Evolutionary conservation across 805 yeast species (phyloP).

Genomic region (Sugiyamaella floridensis): DNA sequence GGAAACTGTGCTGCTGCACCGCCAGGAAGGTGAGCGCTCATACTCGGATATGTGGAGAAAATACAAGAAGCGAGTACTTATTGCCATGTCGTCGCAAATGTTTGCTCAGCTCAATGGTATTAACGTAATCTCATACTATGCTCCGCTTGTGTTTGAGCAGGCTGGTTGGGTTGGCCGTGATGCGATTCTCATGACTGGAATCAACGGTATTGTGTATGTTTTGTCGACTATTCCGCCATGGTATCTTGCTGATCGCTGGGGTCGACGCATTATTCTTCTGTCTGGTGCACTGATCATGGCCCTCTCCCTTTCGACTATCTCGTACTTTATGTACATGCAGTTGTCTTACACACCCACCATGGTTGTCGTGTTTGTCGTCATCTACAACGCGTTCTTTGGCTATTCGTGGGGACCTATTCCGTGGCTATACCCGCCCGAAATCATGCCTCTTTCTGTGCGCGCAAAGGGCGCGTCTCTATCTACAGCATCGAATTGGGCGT

Average conservation of each 20-base stretch:
- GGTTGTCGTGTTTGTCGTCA: constrained; percentile 70
- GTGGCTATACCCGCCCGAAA: constrained; percentile 83
- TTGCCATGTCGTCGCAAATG: constrained; percentile 85
- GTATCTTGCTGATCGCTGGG: constrained; percentile 87
- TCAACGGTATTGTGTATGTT: constrained; percentile 56
- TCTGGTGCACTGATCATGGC: constrained; percentile 81
- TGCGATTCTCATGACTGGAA: constrained; percentile 87
- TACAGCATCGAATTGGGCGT: constrained; percentile 90
- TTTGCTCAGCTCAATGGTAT: constrained; percentile 94
- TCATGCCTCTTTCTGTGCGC: constrained; percentile 74
- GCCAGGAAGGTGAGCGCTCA: constrained; percentile 74
- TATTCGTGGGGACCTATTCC: constrained; percentile 93
- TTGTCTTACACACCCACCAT: constrained; percentile 52
- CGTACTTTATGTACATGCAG: constrained; percentile 51
- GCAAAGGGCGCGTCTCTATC: constrained; percentile 87
- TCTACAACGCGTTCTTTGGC: constrained; percentile 78
- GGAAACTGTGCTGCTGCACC: constrained; percentile 65
- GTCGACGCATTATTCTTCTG: constrained; percentile 75
- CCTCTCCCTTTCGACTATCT: constrained; percentile 53
- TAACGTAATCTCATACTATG: constrained; percentile 86
- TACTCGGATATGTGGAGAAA: constrained; percentile 69
- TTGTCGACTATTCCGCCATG: constrained; percentile 79
- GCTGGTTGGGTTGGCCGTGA: constrained; percentile 91
- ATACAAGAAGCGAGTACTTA: constrained; percentile 69
- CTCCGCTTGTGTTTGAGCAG: constrained; percentile 87